phyloP scores from a whole-genome alignment of 495 filamentous ascomycete genomes.

The Pyrenopolyporus hunteri region DNA sequence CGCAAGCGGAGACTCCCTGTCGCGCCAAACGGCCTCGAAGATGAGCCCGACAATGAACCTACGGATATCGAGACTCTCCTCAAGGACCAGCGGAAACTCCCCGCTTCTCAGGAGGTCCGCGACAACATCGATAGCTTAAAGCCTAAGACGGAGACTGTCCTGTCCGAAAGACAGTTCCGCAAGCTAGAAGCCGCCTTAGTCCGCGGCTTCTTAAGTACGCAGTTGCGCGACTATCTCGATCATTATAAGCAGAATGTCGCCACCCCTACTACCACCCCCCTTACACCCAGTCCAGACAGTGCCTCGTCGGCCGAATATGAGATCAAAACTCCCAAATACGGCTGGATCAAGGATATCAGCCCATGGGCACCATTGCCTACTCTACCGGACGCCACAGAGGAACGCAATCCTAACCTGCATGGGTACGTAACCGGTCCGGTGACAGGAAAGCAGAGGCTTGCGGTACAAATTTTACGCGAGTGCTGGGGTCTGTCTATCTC shows the following conservation, averaged over 20 bases:
- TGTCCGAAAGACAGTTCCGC: constrained; percentile 47
- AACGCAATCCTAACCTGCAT: constrained; percentile 19
- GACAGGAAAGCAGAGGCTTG: constrained; percentile 45
- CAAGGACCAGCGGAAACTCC: constrained; percentile 33
- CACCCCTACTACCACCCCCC: too few relatives aligned
- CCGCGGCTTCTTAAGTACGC: constrained; percentile 50
- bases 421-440: constrained; percentile 37
- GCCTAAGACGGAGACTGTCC: constrained; percentile 39
- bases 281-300: too few relatives aligned
- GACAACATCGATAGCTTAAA: constrained; percentile 52
- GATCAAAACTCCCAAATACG: background rate
- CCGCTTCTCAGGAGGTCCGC: constrained; percentile 40
- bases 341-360: constrained; percentile 41
- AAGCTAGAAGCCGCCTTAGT: constrained; percentile 46
- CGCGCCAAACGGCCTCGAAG: background rate
- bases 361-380: constrained; percentile 43
- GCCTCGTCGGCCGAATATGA: too few relatives aligned
- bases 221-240: constrained; percentile 50
- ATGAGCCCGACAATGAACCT: constrained; percentile 8
- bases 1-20: constrained; percentile 1
- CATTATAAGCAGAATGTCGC: background rate
- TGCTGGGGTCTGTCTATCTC: constrained; percentile 49
- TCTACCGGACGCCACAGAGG: constrained; percentile 1
- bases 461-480: constrained; percentile 46
- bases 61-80: constrained; percentile 44